phyloP scores from a whole-genome alignment of 108 stramenopile species.

The Cyclostephanos tholiformis region DNA sequence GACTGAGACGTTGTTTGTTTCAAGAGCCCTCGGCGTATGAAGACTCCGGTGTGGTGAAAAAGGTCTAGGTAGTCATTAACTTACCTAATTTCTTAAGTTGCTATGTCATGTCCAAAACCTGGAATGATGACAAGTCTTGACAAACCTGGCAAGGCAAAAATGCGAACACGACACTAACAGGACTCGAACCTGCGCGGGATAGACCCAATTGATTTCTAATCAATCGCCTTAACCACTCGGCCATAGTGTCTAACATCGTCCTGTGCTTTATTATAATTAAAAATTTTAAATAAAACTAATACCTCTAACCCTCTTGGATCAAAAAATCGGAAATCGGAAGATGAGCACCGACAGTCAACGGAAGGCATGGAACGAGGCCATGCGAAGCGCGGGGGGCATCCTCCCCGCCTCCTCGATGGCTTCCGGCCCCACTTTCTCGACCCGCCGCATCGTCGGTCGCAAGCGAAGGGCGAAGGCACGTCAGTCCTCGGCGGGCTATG shows the following conservation, averaged over 20 bases:
- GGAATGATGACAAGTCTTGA: no score
- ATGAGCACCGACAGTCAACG: slow-evolving; percentile 61
- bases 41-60: no score
- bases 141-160: no score
- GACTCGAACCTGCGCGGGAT: slow-evolving; percentile 85
- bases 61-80: no score
- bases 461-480: slow-evolving; percentile 85
- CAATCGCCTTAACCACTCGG: slow-evolving; percentile 87
- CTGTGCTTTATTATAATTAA: no score
- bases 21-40: no score
- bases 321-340: not conserved
- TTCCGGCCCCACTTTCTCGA: slow-evolving; percentile 39
- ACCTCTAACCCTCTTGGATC: no score
- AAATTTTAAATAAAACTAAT: no score
- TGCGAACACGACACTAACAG: slow-evolving; percentile 15
- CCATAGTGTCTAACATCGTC: slow-evolving; percentile 49
- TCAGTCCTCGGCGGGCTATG: slow-evolving; percentile 35
- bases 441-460: slow-evolving; percentile 32
- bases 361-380: slow-evolving; percentile 92
- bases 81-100: no score
- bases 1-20: no score
- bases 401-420: slow-evolving; percentile 47
- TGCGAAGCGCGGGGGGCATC: slow-evolving; percentile 75
- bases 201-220: slow-evolving; percentile 83
- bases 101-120: no score